Conservation (phyloP, 306 rosid genomes). For the Trichosanthes cucumerina region DNA sequence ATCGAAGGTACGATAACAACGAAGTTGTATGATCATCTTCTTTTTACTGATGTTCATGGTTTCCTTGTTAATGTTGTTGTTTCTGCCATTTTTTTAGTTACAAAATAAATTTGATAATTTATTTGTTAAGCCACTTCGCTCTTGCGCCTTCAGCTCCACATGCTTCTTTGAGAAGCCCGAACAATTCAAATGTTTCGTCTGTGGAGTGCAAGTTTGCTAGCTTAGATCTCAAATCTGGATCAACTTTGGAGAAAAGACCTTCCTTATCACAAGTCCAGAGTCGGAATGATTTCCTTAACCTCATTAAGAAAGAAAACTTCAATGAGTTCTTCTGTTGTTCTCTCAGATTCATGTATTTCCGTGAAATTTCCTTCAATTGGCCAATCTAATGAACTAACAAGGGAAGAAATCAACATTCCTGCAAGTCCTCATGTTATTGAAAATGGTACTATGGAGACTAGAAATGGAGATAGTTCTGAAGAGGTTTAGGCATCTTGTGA, state of each 20-base stretch:
- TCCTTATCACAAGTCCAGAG: slow-evolving; percentile 81
- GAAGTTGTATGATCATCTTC: too few relatives aligned
- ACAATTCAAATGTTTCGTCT: slow-evolving; percentile 33
- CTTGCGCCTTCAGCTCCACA: slow-evolving; percentile 51
- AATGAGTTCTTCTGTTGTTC: slow-evolving; percentile 34
- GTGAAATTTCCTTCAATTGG: slow-evolving; percentile 41
- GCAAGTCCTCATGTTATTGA: too few relatives aligned
- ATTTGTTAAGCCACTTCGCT: slow-evolving; percentile 48
- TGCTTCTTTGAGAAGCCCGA: slow-evolving; percentile 57
- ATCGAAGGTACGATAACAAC: too few relatives aligned
- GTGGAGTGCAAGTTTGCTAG: slow-evolving; percentile 57
- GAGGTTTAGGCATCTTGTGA: slow-evolving; percentile 35
- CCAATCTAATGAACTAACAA: slow-evolving; percentile 52
- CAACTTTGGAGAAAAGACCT: slow-evolving; percentile 65
- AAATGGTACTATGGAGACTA: too few relatives aligned
- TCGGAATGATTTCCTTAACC: slow-evolving; percentile 88
- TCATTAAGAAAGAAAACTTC: slow-evolving; percentile 66
- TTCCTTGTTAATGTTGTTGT: too few relatives aligned
- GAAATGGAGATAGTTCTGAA: too few relatives aligned
- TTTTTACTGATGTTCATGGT: too few relatives aligned
- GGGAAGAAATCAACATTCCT: too few relatives aligned
- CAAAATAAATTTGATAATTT: too few relatives aligned
- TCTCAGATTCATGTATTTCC: slow-evolving; percentile 40
- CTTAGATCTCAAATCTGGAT: slow-evolving; percentile 56
- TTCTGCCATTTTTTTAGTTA: too few relatives aligned